These are phyloP conservation scores for Colletotrichum sp. DNA, from an alignment of 2,329 filamentous ascomycete species.

Conservation along the genomic window DNA sequence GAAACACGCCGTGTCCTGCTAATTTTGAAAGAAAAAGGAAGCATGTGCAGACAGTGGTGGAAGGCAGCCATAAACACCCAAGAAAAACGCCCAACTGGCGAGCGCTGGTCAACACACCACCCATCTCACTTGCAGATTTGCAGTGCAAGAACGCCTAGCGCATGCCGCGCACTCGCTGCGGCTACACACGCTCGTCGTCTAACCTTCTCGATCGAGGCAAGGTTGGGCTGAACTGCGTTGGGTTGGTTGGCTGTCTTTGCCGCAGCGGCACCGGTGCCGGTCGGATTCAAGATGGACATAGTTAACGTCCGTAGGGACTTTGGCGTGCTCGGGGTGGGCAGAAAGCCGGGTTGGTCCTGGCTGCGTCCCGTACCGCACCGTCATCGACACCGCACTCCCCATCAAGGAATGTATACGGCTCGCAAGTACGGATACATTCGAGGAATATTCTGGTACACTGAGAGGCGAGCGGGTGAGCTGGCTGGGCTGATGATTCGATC, in stretches of 20 bases:
- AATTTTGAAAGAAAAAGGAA: neutral
- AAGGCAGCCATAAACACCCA: neutral
- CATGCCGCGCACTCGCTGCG: slow-evolving; percentile 18
- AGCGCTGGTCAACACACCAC: neutral
- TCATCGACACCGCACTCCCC: neutral
- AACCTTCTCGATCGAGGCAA: slow-evolving; percentile 17
- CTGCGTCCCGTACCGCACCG: neutral
- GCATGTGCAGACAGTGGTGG: neutral
- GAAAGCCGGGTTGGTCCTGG: neutral
- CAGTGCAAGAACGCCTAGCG: slow-evolving; percentile 15
- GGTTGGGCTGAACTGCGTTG: neutral
- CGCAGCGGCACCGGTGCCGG: neutral
- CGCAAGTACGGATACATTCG: neutral
- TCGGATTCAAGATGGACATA: neutral
- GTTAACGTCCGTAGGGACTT: neutral
- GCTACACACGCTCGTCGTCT: slow-evolving; percentile 16
- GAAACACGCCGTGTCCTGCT: neutral
- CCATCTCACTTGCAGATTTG: neutral
- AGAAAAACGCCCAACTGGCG: neutral
- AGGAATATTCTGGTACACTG: neutral
- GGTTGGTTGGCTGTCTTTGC: neutral
- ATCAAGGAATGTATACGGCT: neutral
- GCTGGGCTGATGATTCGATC: neutral
- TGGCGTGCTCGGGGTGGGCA: neutral
- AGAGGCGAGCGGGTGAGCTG: neutral